These are phyloP conservation scores for Podila horticola DNA, from an alignment of 192 early-diverging fungal genomes.

Conservation along the genomic window DNA sequence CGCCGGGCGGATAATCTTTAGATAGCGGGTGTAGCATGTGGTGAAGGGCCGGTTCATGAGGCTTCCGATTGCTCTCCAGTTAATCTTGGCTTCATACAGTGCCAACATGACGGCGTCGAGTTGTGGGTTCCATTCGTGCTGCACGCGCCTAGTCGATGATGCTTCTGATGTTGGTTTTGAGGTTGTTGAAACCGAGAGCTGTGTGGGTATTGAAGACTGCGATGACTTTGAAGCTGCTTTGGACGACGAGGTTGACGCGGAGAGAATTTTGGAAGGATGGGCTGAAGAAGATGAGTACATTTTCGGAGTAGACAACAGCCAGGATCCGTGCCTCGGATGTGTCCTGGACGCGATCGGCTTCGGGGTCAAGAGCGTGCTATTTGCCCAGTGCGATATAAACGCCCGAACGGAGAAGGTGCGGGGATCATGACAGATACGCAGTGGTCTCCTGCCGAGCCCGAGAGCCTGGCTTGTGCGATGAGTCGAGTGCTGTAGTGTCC, in stretches of 20 bases:
- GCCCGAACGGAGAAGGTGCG: background rate
- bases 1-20: constrained; percentile 3
- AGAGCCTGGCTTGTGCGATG: background rate
- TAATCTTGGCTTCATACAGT: constrained; percentile 9
- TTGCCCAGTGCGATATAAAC: background rate
- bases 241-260: too few relatives aligned
- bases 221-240: too few relatives aligned
- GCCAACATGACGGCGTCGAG: constrained; percentile 19
- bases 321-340: background rate
- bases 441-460: background rate
- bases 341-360: background rate
- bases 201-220: too few relatives aligned
- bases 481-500: background rate
- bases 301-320: background rate
- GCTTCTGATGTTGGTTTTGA: background rate
- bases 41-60: constrained; percentile 17
- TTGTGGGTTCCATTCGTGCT: constrained; percentile 17
- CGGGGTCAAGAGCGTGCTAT: background rate
- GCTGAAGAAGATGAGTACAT: background rate
- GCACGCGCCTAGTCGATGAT: background rate
- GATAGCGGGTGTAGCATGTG: constrained; percentile 16
- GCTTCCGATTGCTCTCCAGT: constrained; percentile 31
- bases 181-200: background rate
- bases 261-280: background rate
- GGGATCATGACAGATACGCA: background rate